A percentile compares a stretch with the other conserved stretches of the same genome.
These are phyloP conservation scores for Paramecium octaurelia DNA, from an alignment of 73 alveolate genomes.

Conservation along the genomic window DNA sequence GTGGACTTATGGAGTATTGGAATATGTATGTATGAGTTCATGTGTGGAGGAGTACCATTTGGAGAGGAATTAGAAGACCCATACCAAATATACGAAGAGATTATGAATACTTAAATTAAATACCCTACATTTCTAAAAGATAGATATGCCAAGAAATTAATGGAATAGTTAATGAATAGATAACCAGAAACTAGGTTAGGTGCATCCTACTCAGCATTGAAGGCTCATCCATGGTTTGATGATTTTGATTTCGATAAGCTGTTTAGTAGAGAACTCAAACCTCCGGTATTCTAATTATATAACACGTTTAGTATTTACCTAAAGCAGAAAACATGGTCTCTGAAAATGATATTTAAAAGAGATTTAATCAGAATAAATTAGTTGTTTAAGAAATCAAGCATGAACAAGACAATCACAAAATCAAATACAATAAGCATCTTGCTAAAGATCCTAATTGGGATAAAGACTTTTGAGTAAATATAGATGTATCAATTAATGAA, in stretches of 20 bases:
- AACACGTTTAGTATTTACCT: not conserved
- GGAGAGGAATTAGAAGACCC: slow-evolving; percentile 76
- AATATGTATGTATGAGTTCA: slow-evolving; percentile 72
- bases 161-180: slow-evolving; percentile 45
- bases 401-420: not conserved
- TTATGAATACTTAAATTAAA: slow-evolving; percentile 51
- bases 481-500: not conserved
- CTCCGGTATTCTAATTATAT: not conserved
- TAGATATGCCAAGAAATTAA: slow-evolving; percentile 38
- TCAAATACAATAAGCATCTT: not conserved
- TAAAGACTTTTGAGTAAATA: slow-evolving; percentile 42
- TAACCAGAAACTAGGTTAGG: slow-evolving; percentile 60
- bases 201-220: slow-evolving; percentile 46
- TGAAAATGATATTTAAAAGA: slow-evolving; percentile 9
- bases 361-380: not conserved
- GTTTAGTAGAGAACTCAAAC: slow-evolving; percentile 28
- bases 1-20: slow-evolving; percentile 68
- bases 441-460: slow-evolving; percentile 60
- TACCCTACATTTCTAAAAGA: slow-evolving; percentile 53
- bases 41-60: slow-evolving; percentile 81
- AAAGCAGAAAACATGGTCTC: not conserved
- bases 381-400: slow-evolving; percentile 17
- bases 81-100: slow-evolving; percentile 72
- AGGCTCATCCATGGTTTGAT: slow-evolving; percentile 62
- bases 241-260: slow-evolving; percentile 60